Conservation (phyloP, 345 rosid genomes). For the Lepidium aucheri region DNA sequence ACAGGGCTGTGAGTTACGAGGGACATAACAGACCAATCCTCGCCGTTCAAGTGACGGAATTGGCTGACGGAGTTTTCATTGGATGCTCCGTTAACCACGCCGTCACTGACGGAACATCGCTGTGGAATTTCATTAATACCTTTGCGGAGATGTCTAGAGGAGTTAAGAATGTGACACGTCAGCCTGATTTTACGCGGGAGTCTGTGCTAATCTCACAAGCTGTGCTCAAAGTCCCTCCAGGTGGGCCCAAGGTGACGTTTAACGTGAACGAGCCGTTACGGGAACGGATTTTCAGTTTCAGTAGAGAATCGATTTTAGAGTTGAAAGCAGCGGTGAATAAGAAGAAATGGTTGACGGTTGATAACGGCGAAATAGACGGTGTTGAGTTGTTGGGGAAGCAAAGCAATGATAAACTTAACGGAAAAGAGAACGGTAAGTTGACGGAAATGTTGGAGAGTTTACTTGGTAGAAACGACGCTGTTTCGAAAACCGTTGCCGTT, state of each 20-base stretch:
- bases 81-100: conserved; percentile 77
- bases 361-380: conserved; percentile 29
- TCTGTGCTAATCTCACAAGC: conserved; percentile 58
- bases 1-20: conserved; percentile 56
- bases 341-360: conserved; percentile 4
- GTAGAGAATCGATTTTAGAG: conserved; percentile 48
- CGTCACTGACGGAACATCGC: conserved; percentile 77
- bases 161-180: conserved; percentile 24
- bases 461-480: conserved; percentile 31
- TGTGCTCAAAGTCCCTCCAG: conserved; percentile 52
- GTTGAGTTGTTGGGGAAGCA: conserved; percentile 62
- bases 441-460: conserved; percentile 32
- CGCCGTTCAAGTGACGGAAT: conserved; percentile 80
- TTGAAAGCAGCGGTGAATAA: conserved; percentile 58
- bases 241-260: conserved; percentile 72
- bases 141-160: conserved; percentile 71
- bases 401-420: conserved; percentile 41
- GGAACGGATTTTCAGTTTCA: conserved; percentile 86
- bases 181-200: conserved; percentile 60
- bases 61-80: conserved; percentile 68
- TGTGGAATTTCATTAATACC: conserved; percentile 90
- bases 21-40: conserved; percentile 73
- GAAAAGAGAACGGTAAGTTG: conserved; percentile 27
- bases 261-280: conserved; percentile 54
- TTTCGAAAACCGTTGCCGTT: conserved; percentile 8